A percentile compares a stretch with the other conserved stretches of the same genome.
Evolutionary conservation across 106 monocot species (phyloP).

Genomic region (Amphibolis antarctica): DNA sequence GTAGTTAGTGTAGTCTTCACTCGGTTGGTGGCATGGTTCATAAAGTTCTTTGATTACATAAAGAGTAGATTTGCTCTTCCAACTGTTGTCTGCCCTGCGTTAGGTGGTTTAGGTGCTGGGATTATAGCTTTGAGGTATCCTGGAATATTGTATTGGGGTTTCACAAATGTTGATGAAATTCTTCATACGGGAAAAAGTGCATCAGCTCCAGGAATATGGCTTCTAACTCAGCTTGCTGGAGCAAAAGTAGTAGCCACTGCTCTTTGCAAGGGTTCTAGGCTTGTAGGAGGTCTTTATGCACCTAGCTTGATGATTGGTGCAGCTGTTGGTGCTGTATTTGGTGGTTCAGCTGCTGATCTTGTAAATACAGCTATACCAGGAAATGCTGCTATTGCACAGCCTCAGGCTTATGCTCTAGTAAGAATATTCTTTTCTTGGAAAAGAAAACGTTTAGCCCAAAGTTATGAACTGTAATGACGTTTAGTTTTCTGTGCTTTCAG

Average conservation of each 20-base stretch:
- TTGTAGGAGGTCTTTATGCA: conserved; percentile 99
- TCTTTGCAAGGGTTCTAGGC: conserved; percentile 96
- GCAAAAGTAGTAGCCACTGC: conserved; percentile 98
- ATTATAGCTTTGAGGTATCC: conserved; percentile 95
- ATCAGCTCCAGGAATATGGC: conserved; percentile 98
- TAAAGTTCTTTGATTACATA: conserved; percentile 71
- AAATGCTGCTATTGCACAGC: conserved; percentile 93
- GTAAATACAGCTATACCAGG: conserved; percentile 96
- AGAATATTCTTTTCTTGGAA: neutral
- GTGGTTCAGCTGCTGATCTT: conserved; percentile 87
- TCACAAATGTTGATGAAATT: conserved; percentile 99
- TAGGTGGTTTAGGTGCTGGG: conserved; percentile 97
- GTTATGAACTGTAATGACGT: neutral
- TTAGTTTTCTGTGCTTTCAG: conserved; percentile 25
- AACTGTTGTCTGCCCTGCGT: conserved; percentile 78
- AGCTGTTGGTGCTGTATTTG: conserved; percentile 99
- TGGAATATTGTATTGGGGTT: conserved; percentile 96
- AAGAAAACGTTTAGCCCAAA: neutral
- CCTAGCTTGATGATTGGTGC: conserved; percentile 99
- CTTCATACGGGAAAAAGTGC: conserved; percentile 98
- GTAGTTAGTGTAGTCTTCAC: conserved; percentile 87
- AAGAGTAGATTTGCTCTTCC: conserved; percentile 76
- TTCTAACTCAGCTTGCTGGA: conserved; percentile 79
- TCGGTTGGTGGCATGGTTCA: conserved; percentile 78
- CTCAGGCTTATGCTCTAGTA: conserved; percentile 97